Evolutionary conservation across 192 early-diverging fungal genomes (phyloP), one percentile per base, ranked within the genome.

Genomic region (Podila clonocystis): DNA sequence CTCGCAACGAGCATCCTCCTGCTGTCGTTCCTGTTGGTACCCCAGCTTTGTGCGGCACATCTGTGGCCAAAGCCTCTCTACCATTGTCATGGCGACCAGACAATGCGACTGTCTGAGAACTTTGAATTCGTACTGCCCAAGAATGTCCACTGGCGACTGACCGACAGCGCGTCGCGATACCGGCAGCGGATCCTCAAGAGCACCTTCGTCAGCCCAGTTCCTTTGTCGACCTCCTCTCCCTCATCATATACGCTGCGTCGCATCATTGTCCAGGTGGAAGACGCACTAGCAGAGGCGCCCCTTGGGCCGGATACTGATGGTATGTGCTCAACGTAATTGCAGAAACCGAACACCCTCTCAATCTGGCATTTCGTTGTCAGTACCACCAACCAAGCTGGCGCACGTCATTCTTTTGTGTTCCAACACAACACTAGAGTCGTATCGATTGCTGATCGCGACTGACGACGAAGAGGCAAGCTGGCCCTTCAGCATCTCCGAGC

Each of bases 11-110:
- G 72, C 29, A 70, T 31, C 28, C 72, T 80, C 48, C 58, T 80
- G 9, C 12, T 80, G 22, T 80, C 76, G 7, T 41, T 80, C 1
- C 52, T 72, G 30, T 12, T 80, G 29, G 49, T 59, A 80, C 50
- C 64, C 50, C n/a, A 17, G 38, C 4, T 65, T 70, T 7, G 69
- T 68, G 22, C 11, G 6, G 76, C 48, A 11, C 66, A 80, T 50
- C 50, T 72, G 4, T 80, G 76, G 76, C 76, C 76, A 17, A 80
- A 80, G 33, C 76, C 76, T 1, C 38, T 52, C 2, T 17, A 63
- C 20, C 50, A 45, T 19, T 80, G 70, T 24, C 76, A 72, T 26
- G 70, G 76, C 11, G 70, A 79, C 30, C 75, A 50, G 15, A 79
- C 70, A 4, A 62, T 72, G 9, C 69, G 63, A 36, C 65, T 68